Evolutionary conservation across 1,139 yeast genomes (phyloP).

Genomic region (Scheffersomyces lignicola): DNA sequence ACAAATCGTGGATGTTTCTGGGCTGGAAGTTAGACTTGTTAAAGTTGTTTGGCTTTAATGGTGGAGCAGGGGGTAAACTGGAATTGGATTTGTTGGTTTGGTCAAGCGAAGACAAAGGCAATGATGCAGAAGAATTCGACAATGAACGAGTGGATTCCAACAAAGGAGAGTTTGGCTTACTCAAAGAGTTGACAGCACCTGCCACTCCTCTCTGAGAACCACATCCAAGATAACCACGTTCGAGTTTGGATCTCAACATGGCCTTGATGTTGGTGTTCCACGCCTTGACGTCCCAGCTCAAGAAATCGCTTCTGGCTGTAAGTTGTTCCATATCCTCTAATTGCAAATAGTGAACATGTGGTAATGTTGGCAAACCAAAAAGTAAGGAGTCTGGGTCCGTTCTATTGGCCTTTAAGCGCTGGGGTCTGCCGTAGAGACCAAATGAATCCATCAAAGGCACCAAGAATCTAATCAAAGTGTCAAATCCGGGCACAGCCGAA

Average conservation of each 20-base stretch:
- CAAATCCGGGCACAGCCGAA: conserved; percentile 91
- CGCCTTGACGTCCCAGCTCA: conserved; percentile 62
- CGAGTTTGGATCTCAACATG: conserved; percentile 61
- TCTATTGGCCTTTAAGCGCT: conserved; percentile 84
- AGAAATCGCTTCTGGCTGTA: conserved; percentile 20
- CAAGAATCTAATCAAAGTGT: conserved; percentile 84
- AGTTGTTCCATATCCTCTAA: conserved; percentile 29
- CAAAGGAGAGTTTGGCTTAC: conserved; percentile 19
- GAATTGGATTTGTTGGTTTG: not conserved
- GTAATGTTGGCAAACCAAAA: conserved; percentile 90
- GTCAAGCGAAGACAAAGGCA: not conserved
- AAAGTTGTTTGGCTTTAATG: not conserved
- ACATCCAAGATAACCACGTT: conserved; percentile 80
- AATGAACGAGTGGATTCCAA: conserved; percentile 5
- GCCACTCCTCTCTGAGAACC: conserved; percentile 66
- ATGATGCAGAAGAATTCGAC: conserved; percentile 6
- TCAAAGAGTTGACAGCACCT: conserved; percentile 54
- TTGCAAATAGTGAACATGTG: conserved; percentile 77
- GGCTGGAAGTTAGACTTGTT: not conserved
- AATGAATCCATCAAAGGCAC: conserved; percentile 86
- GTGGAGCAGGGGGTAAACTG: conserved; percentile 1
- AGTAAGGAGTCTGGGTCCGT: conserved; percentile 74
- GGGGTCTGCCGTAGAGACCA: conserved; percentile 88
- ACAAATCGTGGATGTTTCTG: conserved; percentile 11
- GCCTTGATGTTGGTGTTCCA: conserved; percentile 72